Conservation (phyloP, 177 flowering plant genomes). For the Vitis hybrid region DNA sequence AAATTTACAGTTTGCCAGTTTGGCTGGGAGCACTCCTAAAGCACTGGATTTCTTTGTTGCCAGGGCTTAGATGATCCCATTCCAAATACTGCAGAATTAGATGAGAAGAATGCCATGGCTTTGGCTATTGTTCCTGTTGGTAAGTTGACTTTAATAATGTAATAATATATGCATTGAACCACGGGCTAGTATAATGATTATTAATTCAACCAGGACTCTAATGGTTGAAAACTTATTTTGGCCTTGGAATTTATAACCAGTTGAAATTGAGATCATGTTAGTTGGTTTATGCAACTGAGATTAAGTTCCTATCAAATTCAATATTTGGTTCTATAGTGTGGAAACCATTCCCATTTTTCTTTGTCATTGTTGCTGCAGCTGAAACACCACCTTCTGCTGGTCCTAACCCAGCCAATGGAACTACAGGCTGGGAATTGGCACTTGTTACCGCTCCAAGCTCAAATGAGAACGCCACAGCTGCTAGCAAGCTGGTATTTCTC, state of each 20-base stretch:
- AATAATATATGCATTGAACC: neutral
- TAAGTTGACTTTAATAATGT: conserved; percentile 24
- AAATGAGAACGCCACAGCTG: conserved; percentile 62
- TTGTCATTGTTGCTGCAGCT: conserved; percentile 26
- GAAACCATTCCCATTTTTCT: neutral
- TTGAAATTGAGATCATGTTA: neutral
- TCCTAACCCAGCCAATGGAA: conserved; percentile 41
- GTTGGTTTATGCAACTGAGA: neutral
- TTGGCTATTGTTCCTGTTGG: conserved; percentile 90
- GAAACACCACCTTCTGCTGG: conserved; percentile 48
- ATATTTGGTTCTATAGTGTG: neutral
- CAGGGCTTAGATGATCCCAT: conserved; percentile 67
- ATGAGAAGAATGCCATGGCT: conserved; percentile 84
- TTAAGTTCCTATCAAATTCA: conserved; percentile 2
- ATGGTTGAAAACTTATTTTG: neutral
- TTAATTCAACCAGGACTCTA: neutral
- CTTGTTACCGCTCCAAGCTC: conserved; percentile 97
- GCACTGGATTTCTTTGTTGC: conserved; percentile 15
- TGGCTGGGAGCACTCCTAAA: neutral
- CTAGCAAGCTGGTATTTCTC: conserved; percentile 73
- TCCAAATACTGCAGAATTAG: conserved; percentile 68
- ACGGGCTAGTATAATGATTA: neutral
- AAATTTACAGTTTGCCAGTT: neutral
- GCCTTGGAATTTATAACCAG: neutral
- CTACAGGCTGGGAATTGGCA: conserved; percentile 95